These are phyloP conservation scores for Triticum urartu DNA, from an alignment of 176 grass and related monocot genomes.

Conservation along the genomic window DNA sequence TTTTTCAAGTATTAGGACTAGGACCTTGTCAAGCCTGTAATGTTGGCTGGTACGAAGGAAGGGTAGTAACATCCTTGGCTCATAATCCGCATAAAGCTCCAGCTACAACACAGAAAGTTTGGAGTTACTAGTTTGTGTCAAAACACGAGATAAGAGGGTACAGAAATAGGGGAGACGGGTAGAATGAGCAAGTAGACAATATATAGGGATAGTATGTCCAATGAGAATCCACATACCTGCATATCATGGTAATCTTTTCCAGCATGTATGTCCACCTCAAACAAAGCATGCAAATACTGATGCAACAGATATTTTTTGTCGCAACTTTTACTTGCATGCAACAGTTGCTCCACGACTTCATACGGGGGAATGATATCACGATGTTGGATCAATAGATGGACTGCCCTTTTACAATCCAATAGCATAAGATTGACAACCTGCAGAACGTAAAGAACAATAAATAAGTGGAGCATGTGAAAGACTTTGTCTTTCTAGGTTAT, in stretches of 20 bases:
- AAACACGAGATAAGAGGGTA: slow-evolving; percentile 8
- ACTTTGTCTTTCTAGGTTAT: neutral
- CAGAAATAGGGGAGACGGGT: neutral
- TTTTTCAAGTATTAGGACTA: neutral
- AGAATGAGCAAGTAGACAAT: neutral
- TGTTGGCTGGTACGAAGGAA: slow-evolving; percentile 95
- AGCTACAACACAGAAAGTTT: slow-evolving; percentile 50
- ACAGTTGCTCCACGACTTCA: slow-evolving; percentile 77
- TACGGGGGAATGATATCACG: slow-evolving; percentile 78
- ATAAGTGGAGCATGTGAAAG: slow-evolving; percentile 4
- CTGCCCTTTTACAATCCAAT: slow-evolving; percentile 74
- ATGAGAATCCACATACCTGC: slow-evolving; percentile 58
- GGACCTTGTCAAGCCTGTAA: slow-evolving; percentile 93
- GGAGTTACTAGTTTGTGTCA: slow-evolving; percentile 17
- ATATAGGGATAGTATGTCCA: neutral
- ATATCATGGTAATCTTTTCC: slow-evolving; percentile 96
- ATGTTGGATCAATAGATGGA: slow-evolving; percentile 79
- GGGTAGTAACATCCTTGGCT: slow-evolving; percentile 74
- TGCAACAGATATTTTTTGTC: slow-evolving; percentile 78
- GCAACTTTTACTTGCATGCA: slow-evolving; percentile 58
- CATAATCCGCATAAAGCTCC: slow-evolving; percentile 95
- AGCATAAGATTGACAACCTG: slow-evolving; percentile 92
- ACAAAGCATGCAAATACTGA: slow-evolving; percentile 90
- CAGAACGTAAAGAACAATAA: neutral
- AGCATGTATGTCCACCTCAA: slow-evolving; percentile 81